Percentiles rank a stretch among this genome's conserved stretches.
phyloP scores from a whole-genome alignment of 2,329 filamentous ascomycete genomes.

The Aspergillus transmontanensis region DNA sequence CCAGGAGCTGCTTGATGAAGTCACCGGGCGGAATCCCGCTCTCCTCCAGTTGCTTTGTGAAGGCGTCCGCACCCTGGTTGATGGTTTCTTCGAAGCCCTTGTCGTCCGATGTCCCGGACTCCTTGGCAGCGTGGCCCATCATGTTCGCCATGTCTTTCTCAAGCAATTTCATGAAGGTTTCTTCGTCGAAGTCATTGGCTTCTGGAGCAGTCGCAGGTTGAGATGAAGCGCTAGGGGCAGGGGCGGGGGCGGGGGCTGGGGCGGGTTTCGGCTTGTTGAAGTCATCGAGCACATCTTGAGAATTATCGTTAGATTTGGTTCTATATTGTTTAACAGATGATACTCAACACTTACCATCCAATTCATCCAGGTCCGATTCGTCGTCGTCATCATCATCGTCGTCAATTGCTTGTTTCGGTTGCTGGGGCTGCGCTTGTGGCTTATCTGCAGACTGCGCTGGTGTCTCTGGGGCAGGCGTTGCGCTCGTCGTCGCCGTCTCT shows the following conservation, averaged over 20 bases:
- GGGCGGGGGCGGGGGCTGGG: slow-evolving; percentile 33
- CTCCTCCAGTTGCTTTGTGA: slow-evolving; percentile 39
- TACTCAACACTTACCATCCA: slow-evolving; percentile 67
- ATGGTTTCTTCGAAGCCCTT: slow-evolving; percentile 29
- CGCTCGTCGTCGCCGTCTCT: neutral
- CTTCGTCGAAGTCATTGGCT: slow-evolving; percentile 33
- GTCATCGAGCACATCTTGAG: slow-evolving; percentile 83
- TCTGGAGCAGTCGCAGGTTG: slow-evolving; percentile 18
- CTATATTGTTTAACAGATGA: neutral
- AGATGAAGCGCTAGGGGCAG: neutral
- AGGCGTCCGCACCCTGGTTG: slow-evolving; percentile 37
- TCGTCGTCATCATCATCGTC: slow-evolving; percentile 59
- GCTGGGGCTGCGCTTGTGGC: slow-evolving; percentile 10
- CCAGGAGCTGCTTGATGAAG: slow-evolving; percentile 39
- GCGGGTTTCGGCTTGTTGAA: slow-evolving; percentile 62
- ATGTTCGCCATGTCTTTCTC: slow-evolving; percentile 87
- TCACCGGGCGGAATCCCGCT: slow-evolving; percentile 37
- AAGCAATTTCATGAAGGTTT: slow-evolving; percentile 76
- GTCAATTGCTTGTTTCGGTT: slow-evolving; percentile 7
- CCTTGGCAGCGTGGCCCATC: slow-evolving; percentile 53
- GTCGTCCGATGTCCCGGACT: slow-evolving; percentile 23
- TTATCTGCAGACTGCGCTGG: neutral
- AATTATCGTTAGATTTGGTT: slow-evolving; percentile 9
- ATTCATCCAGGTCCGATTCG: slow-evolving; percentile 90
- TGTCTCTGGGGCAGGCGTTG: neutral